These are phyloP conservation scores for Brasilioporus rufonigricans DNA, from an alignment of 768 basidiomycete genomes.

Conservation along the genomic window DNA sequence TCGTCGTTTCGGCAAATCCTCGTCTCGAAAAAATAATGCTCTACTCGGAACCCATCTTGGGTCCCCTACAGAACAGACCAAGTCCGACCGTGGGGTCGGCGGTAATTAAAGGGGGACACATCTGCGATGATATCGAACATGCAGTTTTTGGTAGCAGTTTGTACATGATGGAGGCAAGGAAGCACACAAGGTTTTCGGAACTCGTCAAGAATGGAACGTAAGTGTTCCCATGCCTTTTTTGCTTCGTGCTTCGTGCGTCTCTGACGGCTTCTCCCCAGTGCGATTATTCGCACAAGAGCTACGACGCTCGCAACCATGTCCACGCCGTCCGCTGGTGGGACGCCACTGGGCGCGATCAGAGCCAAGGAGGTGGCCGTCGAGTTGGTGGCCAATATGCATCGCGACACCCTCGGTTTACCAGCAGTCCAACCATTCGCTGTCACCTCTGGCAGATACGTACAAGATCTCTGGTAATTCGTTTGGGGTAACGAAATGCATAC, in stretches of 20 bases:
- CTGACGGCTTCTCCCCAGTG: slow-evolving; percentile 18
- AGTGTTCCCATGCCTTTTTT: slow-evolving; percentile 21
- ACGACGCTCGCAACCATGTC: slow-evolving; percentile 28
- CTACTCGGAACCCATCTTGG: slow-evolving; percentile 22
- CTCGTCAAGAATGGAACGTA: slow-evolving; percentile 55
- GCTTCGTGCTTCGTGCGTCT: slow-evolving; percentile 3
- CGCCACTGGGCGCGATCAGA: slow-evolving; percentile 55
- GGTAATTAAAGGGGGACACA: slow-evolving; percentile 11
- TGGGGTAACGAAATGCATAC: background rate
- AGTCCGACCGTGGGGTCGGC: background rate
- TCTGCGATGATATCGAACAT: slow-evolving; percentile 19
- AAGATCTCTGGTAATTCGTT: slow-evolving; percentile 1
- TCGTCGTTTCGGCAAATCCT: slow-evolving; percentile 48
- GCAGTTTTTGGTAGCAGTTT: slow-evolving; percentile 48
- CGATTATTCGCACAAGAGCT: slow-evolving; percentile 36
- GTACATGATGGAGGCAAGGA: slow-evolving; percentile 56
- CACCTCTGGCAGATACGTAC: background rate
- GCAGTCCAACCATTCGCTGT: no score
- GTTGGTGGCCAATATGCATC: slow-evolving; percentile 4
- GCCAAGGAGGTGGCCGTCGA: slow-evolving; percentile 63
- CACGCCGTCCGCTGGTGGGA: slow-evolving; percentile 13
- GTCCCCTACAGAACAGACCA: slow-evolving; percentile 6
- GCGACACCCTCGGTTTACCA: background rate
- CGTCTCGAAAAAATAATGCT: slow-evolving; percentile 46
- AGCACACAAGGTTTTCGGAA: slow-evolving; percentile 48